These are phyloP conservation scores for Hansenula sp. DNA, from an alignment of 1,139 yeast species.

Conservation along the genomic window DNA sequence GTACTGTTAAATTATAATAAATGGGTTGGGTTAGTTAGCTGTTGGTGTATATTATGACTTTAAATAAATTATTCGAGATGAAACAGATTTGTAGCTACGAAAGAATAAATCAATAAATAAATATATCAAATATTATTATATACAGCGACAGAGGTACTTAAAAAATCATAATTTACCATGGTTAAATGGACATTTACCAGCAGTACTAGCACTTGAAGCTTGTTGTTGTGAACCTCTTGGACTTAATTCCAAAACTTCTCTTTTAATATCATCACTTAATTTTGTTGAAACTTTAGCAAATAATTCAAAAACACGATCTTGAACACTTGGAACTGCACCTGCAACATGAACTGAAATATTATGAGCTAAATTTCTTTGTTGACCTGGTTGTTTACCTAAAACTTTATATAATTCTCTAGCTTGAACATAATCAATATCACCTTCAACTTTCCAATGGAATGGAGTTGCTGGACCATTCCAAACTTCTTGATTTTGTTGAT, in stretches of 20 bases:
- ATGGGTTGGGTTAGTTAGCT: not conserved
- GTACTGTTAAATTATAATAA: constrained; percentile 18
- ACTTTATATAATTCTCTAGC: constrained; percentile 68
- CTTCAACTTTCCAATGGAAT: constrained; percentile 79
- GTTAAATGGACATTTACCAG: constrained; percentile 17
- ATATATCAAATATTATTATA: not conserved
- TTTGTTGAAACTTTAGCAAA: constrained; percentile 69
- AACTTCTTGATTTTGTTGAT: constrained; percentile 67
- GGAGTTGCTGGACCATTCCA: constrained; percentile 89
- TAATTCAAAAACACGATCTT: constrained; percentile 75
- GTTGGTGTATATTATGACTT: no score
- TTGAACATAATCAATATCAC: constrained; percentile 63
- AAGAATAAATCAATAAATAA: not conserved
- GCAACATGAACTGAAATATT: constrained; percentile 75
- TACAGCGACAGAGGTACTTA: no score
- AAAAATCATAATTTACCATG: constrained; percentile 13
- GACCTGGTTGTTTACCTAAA: constrained; percentile 69
- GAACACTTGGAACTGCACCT: constrained; percentile 69
- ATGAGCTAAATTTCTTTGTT: constrained; percentile 79
- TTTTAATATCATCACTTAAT: constrained; percentile 59
- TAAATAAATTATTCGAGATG: no score
- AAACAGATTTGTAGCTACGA: no score
- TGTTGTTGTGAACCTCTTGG: constrained; percentile 33
- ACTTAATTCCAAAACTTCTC: constrained; percentile 51
- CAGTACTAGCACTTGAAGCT: constrained; percentile 2